Base-by-base conservation (phyloP, 495 filamentous ascomycete genomes). In the Xylaria acuta region DNA sequence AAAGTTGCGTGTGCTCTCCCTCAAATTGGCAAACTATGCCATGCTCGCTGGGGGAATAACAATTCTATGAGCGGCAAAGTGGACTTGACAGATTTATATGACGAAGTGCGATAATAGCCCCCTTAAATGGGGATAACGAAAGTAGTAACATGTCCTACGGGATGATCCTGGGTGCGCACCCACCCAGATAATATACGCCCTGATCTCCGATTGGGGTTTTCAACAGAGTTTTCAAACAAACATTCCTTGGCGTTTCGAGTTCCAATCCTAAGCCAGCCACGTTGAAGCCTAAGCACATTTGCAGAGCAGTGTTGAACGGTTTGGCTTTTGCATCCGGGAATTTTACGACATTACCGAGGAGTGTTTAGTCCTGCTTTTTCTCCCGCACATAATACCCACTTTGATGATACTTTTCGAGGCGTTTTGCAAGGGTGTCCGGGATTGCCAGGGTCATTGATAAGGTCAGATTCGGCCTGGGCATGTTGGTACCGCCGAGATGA, bases 1-100 rank as follows among this genome's bases (percentile, higher is more conserved):
- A 9, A 83, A 82, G 63, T 78, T 80, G 3, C 79, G 77, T 51
- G 80, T 83, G 18, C 74, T 82, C 18, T 87, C 85, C 62, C 77
- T 87, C 11, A 85, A 85, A 71, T 47, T 87, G 65, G 79, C 80
- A 16, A 85, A 86, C 63, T 87, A 87, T 43, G 81, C 82, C 32
- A 77, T 84, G 72, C 75, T 86, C 36, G 79, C 80, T 14, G 77
- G 76, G 38, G 81, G 80, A 5, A 79, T 85, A 20, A 75, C 81
- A n/a, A 78, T 83, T 56, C 34, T 81, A 51, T 72, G 49, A 72
- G 4, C 40, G 51, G 18, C 53, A 54, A 20, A 18, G 62, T 27
- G 27, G 30, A 59, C 51, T 27, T n/a, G 38, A n/a, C 40, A 47
- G 20, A 41, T 7, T 51, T 34, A 34, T 36, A 53, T 43, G 56